A percentile compares a stretch with the other conserved stretches of the same genome.
Evolutionary conservation across 1,284 basidiomycete genomes (phyloP).

Genomic region (Phellopilus nigrolimitatus): DNA sequence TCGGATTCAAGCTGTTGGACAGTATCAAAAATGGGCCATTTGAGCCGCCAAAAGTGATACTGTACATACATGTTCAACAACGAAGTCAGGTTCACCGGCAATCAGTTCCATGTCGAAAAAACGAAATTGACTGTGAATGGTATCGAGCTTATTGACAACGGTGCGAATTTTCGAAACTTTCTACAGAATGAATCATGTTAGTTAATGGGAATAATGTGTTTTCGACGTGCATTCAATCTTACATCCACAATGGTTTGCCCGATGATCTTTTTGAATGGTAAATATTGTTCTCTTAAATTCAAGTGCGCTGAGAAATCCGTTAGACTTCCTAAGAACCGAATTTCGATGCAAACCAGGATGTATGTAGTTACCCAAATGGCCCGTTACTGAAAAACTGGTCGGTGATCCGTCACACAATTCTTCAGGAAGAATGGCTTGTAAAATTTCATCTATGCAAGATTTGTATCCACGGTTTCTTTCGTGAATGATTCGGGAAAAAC

Average conservation of each 20-base stretch:
- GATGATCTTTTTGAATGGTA: constrained; percentile 88
- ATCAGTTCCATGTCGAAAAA: constrained; percentile 98
- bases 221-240: constrained; percentile 28
- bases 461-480: neutral
- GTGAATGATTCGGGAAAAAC: constrained; percentile 20
- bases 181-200: constrained; percentile 37
- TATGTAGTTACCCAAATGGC: constrained; percentile 97
- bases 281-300: constrained; percentile 86
- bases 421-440: constrained; percentile 75
- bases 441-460: constrained; percentile 58
- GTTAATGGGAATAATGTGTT: neutral
- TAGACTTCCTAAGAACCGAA: constrained; percentile 4
- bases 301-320: constrained; percentile 59
- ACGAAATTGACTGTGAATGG: constrained; percentile 84
- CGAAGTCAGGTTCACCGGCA: constrained; percentile 82
- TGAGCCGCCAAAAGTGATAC: neutral
- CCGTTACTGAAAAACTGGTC: constrained; percentile 82
- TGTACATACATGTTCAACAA: constrained; percentile 80
- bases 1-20: constrained; percentile 66
- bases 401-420: constrained; percentile 76
- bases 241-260: constrained; percentile 91
- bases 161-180: constrained; percentile 82
- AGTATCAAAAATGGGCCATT: constrained; percentile 8
- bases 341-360: too few species aligned
- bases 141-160: constrained; percentile 94